A percentile compares a stretch with the other conserved stretches of the same genome.
Conservation (phyloP, 2,329 filamentous ascomycete genomes). For the Aureobasidium subglaciale region DNA sequence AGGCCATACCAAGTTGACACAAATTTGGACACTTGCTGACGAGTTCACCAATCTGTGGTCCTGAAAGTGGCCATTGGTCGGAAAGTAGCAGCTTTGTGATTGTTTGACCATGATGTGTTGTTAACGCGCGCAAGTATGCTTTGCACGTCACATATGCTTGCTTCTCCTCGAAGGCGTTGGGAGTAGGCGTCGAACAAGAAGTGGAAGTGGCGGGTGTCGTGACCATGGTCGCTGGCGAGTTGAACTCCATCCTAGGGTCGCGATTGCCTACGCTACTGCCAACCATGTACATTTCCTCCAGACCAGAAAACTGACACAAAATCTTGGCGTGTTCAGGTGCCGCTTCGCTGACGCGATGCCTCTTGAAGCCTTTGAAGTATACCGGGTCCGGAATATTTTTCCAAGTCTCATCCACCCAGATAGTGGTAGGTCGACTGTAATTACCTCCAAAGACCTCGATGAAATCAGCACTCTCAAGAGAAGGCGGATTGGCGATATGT, state of each 20-base stretch:
- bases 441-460: slow-evolving; percentile 47
- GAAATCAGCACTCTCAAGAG: slow-evolving; percentile 44
- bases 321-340: slow-evolving; percentile 36
- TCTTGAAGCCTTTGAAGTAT: slow-evolving; percentile 22
- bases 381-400: background rate
- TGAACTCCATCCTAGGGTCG: background rate
- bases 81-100: slow-evolving; percentile 52
- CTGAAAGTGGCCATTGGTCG: slow-evolving; percentile 48
- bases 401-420: slow-evolving; percentile 24
- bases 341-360: slow-evolving; percentile 18
- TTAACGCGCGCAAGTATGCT: slow-evolving; percentile 46
- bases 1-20: slow-evolving; percentile 51
- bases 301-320: slow-evolving; percentile 34
- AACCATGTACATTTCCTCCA: slow-evolving; percentile 49
- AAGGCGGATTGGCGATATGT: slow-evolving; percentile 34
- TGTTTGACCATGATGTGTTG: slow-evolving; percentile 43
- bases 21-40: slow-evolving; percentile 50
- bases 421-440: slow-evolving; percentile 36
- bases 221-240: background rate
- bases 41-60: slow-evolving; percentile 42
- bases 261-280: slow-evolving; percentile 23
- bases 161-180: slow-evolving; percentile 24
- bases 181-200: background rate
- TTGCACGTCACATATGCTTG: slow-evolving; percentile 33
- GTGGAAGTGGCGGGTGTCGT: background rate